Evolutionary conservation across 2,329 filamentous ascomycete species (phyloP).

Genomic region (Trichoderma aggressivum): DNA sequence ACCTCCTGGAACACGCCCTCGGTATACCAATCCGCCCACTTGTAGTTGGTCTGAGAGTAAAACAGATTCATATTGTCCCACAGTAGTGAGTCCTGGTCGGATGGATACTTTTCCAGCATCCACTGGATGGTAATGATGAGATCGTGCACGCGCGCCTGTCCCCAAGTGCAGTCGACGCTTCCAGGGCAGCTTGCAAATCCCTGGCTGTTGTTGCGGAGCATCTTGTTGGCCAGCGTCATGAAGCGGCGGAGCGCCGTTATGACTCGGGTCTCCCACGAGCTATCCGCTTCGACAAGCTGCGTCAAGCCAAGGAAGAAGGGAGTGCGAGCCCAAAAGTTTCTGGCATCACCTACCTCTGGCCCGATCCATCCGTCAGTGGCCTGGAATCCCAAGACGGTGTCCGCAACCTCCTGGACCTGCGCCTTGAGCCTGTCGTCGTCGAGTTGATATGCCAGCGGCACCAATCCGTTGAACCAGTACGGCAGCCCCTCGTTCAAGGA

Average conservation of each 20-base stretch:
- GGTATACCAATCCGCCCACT: constrained; percentile 31
- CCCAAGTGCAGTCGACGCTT: constrained; percentile 36
- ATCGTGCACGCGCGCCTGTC: constrained; percentile 37
- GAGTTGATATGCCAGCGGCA: constrained; percentile 52
- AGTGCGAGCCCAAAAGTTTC: constrained; percentile 33
- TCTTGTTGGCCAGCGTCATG: constrained; percentile 47
- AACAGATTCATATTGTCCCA: constrained; percentile 43
- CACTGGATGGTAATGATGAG: constrained; percentile 40
- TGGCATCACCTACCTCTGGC: constrained; percentile 27
- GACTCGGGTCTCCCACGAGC: constrained; percentile 23
- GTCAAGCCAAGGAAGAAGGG: constrained; percentile 33
- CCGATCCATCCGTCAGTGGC: constrained; percentile 53
- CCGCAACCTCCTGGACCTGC: constrained; percentile 38
- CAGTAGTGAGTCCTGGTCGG: constrained; percentile 27
- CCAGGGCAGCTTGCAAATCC: constrained; percentile 46
- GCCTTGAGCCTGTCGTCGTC: constrained; percentile 41
- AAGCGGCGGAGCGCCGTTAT: constrained; percentile 23
- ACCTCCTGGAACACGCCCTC: constrained; percentile 24
- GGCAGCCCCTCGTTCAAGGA: constrained; percentile 54
- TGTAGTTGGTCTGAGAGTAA: constrained; percentile 29
- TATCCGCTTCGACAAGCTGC: constrained; percentile 34
- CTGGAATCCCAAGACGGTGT: constrained; percentile 43
- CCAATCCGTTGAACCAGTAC: constrained; percentile 60
- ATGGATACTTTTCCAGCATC: constrained; percentile 36
- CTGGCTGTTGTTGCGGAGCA: constrained; percentile 52